A percentile compares a stretch with the other conserved stretches of the same genome.
These are phyloP conservation scores for Psidium friedrichsthalianum DNA, from an alignment of 345 rosid species.

Conservation along the genomic window DNA sequence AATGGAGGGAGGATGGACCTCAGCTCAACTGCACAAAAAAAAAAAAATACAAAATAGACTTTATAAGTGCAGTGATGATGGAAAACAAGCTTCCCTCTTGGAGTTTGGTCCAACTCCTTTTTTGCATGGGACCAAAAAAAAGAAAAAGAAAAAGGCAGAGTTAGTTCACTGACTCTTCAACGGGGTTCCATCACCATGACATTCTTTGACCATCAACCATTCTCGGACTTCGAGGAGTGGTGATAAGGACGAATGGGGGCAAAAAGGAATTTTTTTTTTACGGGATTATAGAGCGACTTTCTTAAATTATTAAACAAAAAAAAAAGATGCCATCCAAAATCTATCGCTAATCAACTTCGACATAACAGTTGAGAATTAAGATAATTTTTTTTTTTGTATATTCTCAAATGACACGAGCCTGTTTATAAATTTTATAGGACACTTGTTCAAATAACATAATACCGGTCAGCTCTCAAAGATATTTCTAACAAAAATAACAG, in stretches of 20 bases:
- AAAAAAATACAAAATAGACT: not conserved
- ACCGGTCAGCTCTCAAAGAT: not conserved
- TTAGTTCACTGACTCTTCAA: not conserved
- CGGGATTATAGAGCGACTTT: not conserved
- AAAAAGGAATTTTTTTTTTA: not conserved
- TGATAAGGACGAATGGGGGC: not conserved
- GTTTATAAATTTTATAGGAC: rapidly evolving
- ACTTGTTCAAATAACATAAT: rapidly evolving
- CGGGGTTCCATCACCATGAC: not conserved
- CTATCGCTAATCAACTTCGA: not conserved
- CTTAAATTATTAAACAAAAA: not conserved
- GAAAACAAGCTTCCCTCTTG: not conserved
- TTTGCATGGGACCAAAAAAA: not conserved
- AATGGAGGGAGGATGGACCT: not conserved
- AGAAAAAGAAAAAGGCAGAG: not conserved
- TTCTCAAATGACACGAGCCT: not conserved
- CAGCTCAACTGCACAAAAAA: not conserved
- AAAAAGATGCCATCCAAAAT: not conserved
- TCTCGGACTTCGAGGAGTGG: not conserved
- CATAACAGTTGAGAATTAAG: not conserved
- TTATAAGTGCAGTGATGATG: not conserved
- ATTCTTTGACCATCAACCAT: not conserved
- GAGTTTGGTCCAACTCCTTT: not conserved
- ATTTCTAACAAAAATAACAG: too few relatives aligned
- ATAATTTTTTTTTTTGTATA: not conserved